Evolutionary conservation across 1,139 yeast genomes (phyloP).

Genomic region (Geotrichum cucujoidarum): DNA sequence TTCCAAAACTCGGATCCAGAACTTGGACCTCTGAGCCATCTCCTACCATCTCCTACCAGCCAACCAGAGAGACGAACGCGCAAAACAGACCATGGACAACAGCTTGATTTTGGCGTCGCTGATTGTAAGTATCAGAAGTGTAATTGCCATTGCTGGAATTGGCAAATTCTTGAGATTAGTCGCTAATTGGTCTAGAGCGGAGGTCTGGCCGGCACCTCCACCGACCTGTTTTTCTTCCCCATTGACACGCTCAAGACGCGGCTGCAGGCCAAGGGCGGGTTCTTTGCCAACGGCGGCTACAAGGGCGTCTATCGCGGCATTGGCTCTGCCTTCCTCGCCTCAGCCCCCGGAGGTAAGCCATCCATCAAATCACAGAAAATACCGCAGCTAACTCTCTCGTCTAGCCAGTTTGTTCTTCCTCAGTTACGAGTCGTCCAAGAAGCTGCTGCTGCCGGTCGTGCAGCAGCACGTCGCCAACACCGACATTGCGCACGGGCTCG

Average conservation of each 20-base stretch:
- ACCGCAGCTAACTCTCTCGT: neutral
- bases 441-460: slow-evolving; percentile 45
- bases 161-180: neutral
- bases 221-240: slow-evolving; percentile 92
- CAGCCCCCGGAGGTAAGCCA: slow-evolving; percentile 62
- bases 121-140: slow-evolving; percentile 27
- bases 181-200: slow-evolving; percentile 75
- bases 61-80: neutral
- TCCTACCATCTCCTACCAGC: neutral
- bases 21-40: neutral
- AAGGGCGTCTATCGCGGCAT: slow-evolving; percentile 84
- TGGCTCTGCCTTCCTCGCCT: slow-evolving; percentile 90
- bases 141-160: neutral
- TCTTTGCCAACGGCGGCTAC: slow-evolving; percentile 89
- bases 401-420: slow-evolving; percentile 84
- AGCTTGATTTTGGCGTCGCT: slow-evolving; percentile 33
- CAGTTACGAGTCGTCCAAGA: slow-evolving; percentile 77
- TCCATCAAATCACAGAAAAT: neutral
- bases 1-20: neutral
- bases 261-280: slow-evolving; percentile 92
- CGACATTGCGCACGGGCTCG: slow-evolving; percentile 41
- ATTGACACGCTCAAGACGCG: slow-evolving; percentile 93
- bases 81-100: slow-evolving; percentile 22
- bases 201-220: slow-evolving; percentile 93
- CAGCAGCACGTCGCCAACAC: slow-evolving; percentile 29